Evolutionary conservation across 2,329 filamentous ascomycete genomes (phyloP), one percentile per base, ranked within the genome.

Genomic region (Helotiales sp.): DNA sequence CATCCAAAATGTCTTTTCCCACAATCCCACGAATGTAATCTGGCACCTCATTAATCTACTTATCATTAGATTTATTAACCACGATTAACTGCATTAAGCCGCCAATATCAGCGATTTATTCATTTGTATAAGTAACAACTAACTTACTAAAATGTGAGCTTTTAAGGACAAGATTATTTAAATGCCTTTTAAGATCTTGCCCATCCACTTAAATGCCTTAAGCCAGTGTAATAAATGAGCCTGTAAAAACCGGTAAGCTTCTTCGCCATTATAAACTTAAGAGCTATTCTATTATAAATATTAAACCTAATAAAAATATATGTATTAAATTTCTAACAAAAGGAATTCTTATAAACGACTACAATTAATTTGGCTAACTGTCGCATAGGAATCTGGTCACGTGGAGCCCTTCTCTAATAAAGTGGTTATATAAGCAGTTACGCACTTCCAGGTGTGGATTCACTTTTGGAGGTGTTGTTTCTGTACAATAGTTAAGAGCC

Each of bases 341-440:
- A 71, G 52, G 61, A 66, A 65, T 52, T 52, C 49, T 45, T 70
- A 26, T 3, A 71, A 37, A 24, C 64, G n/a, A 47, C 37, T 63
- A 26, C 49, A 61, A 22, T 65, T 63, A 49, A 75, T 47, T 28
- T 73, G 52, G n/a, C 34, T 65, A 22, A n/a, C n/a, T n/a, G n/a
- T n/a, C n/a, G n/a, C n/a, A n/a, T n/a, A n/a, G n/a, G n/a, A n/a
- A n/a, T n/a, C n/a, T n/a, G n/a, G n/a, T n/a, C n/a, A n/a, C n/a
- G n/a, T n/a, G n/a, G n/a, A n/a, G n/a, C n/a, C n/a, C n/a, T n/a
- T n/a, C n/a, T n/a, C n/a, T n/a, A n/a, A n/a, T n/a, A n/a, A n/a
- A n/a, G n/a, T n/a, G n/a, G n/a, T n/a, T n/a, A n/a, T n/a, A n/a
- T n/a, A n/a, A n/a, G n/a, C n/a, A n/a, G n/a, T n/a, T n/a, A n/a